phyloP scores from a whole-genome alignment of 1,284 basidiomycete genomes.

The Thecaphora frezii region DNA sequence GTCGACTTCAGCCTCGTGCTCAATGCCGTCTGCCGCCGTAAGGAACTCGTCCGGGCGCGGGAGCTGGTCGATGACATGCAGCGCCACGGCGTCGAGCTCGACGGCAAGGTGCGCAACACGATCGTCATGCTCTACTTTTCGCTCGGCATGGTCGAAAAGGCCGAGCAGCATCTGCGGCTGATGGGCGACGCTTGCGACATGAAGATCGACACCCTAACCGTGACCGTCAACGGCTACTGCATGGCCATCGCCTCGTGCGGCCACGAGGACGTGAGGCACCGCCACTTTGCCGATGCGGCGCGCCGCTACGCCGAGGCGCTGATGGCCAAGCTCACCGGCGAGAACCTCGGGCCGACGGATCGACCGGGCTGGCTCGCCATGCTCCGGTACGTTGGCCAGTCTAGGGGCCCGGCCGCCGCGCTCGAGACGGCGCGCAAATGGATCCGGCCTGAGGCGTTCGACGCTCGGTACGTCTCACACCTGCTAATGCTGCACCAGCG shows the following conservation, averaged over 20 bases:
- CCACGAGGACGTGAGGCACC: not conserved
- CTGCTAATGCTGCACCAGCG: slow-evolving; percentile 18
- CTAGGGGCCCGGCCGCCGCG: slow-evolving; percentile 12
- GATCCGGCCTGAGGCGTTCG: not conserved
- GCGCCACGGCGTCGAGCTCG: slow-evolving; percentile 2
- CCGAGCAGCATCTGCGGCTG: slow-evolving; percentile 4
- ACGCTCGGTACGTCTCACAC: slow-evolving; percentile 7
- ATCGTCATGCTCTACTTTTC: slow-evolving; percentile 11
- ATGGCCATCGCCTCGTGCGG: not conserved
- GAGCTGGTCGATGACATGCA: slow-evolving; percentile 17
- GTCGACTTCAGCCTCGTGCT: slow-evolving; percentile 34
- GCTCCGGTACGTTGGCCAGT: slow-evolving; percentile 19
- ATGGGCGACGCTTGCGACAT: not conserved
- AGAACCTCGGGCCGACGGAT: not conserved
- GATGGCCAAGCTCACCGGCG: not conserved
- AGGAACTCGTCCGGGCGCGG: slow-evolving; percentile 6
- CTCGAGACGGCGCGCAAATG: slow-evolving; percentile 13
- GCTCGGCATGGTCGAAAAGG: slow-evolving; percentile 3
- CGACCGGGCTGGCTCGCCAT: slow-evolving; percentile 17
- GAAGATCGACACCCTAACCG: slow-evolving; percentile 11
- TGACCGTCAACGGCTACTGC: slow-evolving; percentile 13
- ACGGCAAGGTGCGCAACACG: slow-evolving; percentile 7
- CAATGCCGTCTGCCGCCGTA: slow-evolving; percentile 6
- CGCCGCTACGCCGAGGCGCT: slow-evolving; percentile 11
- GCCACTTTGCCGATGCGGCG: slow-evolving; percentile 3